phyloP scores from a whole-genome alignment of 23 red algal species.

The Pyropia haitanensis region DNA sequence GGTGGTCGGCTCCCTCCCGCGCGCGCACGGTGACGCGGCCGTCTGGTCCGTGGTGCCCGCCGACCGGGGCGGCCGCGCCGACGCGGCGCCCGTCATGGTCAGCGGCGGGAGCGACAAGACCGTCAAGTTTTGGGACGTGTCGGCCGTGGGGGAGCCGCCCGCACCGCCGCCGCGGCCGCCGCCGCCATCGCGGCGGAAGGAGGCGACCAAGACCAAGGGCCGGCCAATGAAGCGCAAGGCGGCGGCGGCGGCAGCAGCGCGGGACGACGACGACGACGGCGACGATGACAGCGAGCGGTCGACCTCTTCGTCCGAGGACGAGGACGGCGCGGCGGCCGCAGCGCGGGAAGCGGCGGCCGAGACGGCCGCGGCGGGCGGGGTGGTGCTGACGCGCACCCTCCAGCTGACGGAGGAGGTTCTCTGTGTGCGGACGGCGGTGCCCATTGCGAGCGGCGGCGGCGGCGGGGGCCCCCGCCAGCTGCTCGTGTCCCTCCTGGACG shows the following conservation, averaged over 20 bases:
- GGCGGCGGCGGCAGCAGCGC: too few species aligned
- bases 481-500: constrained; percentile 72
- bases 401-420: constrained; percentile 71
- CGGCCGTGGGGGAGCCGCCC: constrained; percentile 4
- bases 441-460: constrained; percentile 8
- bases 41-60: constrained; percentile 1
- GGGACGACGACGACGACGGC: too few species aligned
- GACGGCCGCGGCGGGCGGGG: constrained; percentile 2
- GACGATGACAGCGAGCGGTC: too few species aligned
- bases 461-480: constrained; percentile 38
- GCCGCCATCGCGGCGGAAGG: background rate
- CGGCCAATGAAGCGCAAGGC: too few species aligned
- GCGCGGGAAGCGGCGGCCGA: too few species aligned
- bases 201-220: background rate
- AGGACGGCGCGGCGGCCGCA: too few species aligned
- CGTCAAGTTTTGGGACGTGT: constrained; percentile 56
- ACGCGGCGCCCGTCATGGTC: constrained; percentile 27
- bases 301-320: too few species aligned
- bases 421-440: constrained; percentile 19
- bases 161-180: background rate
- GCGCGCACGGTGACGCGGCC: constrained; percentile 44
- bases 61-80: too few species aligned
- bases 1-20: constrained; percentile 5
- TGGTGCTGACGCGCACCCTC: constrained; percentile 34
- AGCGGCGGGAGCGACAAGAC: constrained; percentile 61